Evolutionary conservation across 805 yeast species (phyloP).

Genomic region (Wickerhamiella spandovensis): DNA sequence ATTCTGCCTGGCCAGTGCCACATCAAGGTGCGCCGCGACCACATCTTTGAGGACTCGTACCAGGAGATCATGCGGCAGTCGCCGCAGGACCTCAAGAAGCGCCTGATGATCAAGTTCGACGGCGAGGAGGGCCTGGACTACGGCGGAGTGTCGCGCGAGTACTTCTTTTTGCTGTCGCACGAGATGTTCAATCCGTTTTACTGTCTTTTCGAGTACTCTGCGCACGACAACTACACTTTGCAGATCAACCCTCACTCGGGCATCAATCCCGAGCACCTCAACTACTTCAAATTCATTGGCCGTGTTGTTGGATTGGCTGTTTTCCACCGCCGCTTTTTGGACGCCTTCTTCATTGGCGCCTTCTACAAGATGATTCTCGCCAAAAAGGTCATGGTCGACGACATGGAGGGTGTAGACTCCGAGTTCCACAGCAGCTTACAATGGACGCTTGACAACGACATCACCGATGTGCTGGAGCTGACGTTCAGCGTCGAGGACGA

Average conservation of each 20-base stretch:
- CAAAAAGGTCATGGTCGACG: slow-evolving; percentile 88
- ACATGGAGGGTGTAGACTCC: slow-evolving; percentile 98
- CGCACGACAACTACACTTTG: slow-evolving; percentile 93
- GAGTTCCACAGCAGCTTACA: slow-evolving; percentile 88
- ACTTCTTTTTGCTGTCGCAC: slow-evolving; percentile 89
- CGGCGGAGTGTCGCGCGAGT: slow-evolving; percentile 98
- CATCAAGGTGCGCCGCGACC: slow-evolving; percentile 92
- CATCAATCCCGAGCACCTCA: slow-evolving; percentile 94
- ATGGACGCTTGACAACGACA: slow-evolving; percentile 93
- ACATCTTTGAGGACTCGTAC: slow-evolving; percentile 92
- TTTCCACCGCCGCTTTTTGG: slow-evolving; percentile 94
- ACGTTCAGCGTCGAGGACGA: slow-evolving; percentile 83
- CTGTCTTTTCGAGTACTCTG: slow-evolving; percentile 92
- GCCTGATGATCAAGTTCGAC: slow-evolving; percentile 95
- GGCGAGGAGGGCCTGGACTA: slow-evolving; percentile 99
- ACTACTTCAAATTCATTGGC: slow-evolving; percentile 95
- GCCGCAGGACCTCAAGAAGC: slow-evolving; percentile 93
- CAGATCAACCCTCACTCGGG: slow-evolving; percentile 97
- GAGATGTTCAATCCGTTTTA: slow-evolving; percentile 98
- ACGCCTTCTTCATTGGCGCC: slow-evolving; percentile 97
- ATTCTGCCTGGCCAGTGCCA: slow-evolving; percentile 98
- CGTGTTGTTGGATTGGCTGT: slow-evolving; percentile 97
- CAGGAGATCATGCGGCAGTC: slow-evolving; percentile 98
- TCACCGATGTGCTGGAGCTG: slow-evolving; percentile 72
- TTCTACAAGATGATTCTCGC: slow-evolving; percentile 94